Evolutionary conservation across 192 early-diverging fungal genomes (phyloP).

Genomic region (Gigaspora rosea): DNA sequence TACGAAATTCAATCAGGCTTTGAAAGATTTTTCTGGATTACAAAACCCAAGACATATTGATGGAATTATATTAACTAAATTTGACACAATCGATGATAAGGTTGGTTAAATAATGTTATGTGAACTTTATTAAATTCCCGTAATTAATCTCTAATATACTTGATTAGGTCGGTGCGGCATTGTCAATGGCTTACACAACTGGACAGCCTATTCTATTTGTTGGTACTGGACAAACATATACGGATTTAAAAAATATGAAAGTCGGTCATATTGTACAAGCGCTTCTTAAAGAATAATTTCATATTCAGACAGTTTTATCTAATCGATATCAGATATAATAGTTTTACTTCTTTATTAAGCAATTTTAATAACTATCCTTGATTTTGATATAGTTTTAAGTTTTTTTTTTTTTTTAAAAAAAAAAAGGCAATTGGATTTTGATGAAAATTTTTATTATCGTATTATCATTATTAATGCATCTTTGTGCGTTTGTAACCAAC

Average conservation of each 20-base stretch:
- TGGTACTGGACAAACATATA: conserved; percentile 97
- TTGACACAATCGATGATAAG: conserved; percentile 96
- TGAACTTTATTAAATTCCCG: neutral
- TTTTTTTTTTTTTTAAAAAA: too few relatives aligned
- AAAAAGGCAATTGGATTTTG: too few relatives aligned
- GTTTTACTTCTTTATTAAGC: too few relatives aligned
- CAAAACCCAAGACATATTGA: conserved; percentile 88
- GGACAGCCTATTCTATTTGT: conserved; percentile 96
- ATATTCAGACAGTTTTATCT: too few relatives aligned
- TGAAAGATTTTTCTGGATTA: conserved; percentile 85
- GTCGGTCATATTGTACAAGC: conserved; percentile 72
- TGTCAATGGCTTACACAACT: conserved; percentile 95
- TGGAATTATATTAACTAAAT: conserved; percentile 94
- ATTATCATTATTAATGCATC: too few relatives aligned
- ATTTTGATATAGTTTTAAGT: too few relatives aligned
- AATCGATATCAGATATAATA: too few relatives aligned
- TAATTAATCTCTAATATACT: neutral
- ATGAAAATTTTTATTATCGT: too few relatives aligned
- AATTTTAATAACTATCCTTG: too few relatives aligned
- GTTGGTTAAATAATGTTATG: conserved; percentile 37
- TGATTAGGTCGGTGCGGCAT: conserved; percentile 82
- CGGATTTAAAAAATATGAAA: conserved; percentile 88
- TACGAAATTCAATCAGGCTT: conserved; percentile 92
- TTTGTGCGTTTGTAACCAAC: too few relatives aligned
- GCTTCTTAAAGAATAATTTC: conserved; percentile 57